A percentile compares a stretch with the other conserved stretches of the same genome.
phyloP scores from a whole-genome alignment of 1,139 yeast genomes.

The Blastobotrys buckinghamii region DNA sequence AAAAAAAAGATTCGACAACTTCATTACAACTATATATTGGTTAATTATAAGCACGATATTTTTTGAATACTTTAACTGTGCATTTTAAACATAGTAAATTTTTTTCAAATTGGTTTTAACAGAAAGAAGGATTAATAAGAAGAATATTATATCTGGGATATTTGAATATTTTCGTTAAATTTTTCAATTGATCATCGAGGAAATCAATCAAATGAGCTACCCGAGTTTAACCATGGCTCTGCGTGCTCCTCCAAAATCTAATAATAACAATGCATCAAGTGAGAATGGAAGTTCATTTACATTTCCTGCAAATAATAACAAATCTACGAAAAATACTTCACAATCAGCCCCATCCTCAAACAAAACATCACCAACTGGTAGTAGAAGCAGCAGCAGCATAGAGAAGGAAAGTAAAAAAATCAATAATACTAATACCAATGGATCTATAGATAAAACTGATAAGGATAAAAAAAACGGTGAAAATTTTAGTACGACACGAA shows the following conservation, averaged over 20 bases:
- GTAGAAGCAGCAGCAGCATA: not conserved
- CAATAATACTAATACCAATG: not conserved
- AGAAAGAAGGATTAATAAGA: too few species aligned
- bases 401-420: not conserved
- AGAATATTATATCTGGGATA: too few species aligned
- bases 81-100: too few species aligned
- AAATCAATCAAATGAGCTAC: conserved; percentile 6
- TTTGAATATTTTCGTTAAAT: too few species aligned
- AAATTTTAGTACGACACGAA: not conserved
- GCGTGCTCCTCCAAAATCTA: conserved; percentile 4
- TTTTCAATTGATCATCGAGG: not conserved
- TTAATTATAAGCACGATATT: too few species aligned
- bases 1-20: too few species aligned
- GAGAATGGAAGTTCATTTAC: conserved; percentile 6
- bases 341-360: not conserved
- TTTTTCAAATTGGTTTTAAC: too few species aligned
- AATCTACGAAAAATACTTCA: conserved; percentile 1
- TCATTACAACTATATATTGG: too few species aligned
- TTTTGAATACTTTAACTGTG: too few species aligned
- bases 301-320: conserved; percentile 7
- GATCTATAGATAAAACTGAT: not conserved
- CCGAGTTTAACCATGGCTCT: conserved; percentile 12
- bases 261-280: not conserved
- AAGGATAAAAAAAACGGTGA: not conserved
- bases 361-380: conserved; percentile 1